Base-by-base conservation (phyloP, 495 filamentous ascomycete genomes). In the Penicillium bovifimosum region DNA sequence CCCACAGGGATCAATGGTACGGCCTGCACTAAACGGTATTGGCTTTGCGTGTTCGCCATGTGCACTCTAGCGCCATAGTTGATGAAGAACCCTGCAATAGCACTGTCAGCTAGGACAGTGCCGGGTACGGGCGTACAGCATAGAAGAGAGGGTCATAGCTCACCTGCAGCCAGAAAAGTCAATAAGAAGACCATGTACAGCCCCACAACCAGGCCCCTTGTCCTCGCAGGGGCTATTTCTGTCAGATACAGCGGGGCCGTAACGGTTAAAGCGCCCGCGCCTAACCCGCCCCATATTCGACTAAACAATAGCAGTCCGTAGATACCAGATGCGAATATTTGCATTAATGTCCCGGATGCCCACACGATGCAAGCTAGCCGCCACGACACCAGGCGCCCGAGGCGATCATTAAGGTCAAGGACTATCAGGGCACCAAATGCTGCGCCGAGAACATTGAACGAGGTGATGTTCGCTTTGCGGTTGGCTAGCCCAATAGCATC, bases 131-230 rank as follows among this genome's bases (percentile, higher is more conserved):
- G 47, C 14, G 18, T 31, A 32, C 9, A 9, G 34, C 10, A 20
- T 10, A n/a, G n/a, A n/a, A 10, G 13, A 9, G 35, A 31, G 26
- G 18, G 20, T 24, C 28, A 29, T 9, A 26, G 16, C 70, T 54
- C 56, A 77, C 73, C 74, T 38, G 75, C 41, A 16, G 73, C 49
- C 17, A 76, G 54, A 14, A 71, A 53, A 7, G 62, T 51, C 33
- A 77, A 56, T 44, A 77, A 45, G 50, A 76, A 58, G n/a, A 84
- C 77, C 61, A 77, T 75, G 43, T 73, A 74, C 13, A 76, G 52
- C 38, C 76, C 74, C 28, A 80, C 75, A 1, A 77, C 68, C 27
- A 77, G 64, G 24, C 78, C 78, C 44, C 78, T 65, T 10, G 77
- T 74, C 20, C 65, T 63, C 14, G 69, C 61, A 3, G 76, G 76